phyloP scores from a whole-genome alignment of 2,329 filamentous ascomycete genomes.

The Apiospora pterosperma region DNA sequence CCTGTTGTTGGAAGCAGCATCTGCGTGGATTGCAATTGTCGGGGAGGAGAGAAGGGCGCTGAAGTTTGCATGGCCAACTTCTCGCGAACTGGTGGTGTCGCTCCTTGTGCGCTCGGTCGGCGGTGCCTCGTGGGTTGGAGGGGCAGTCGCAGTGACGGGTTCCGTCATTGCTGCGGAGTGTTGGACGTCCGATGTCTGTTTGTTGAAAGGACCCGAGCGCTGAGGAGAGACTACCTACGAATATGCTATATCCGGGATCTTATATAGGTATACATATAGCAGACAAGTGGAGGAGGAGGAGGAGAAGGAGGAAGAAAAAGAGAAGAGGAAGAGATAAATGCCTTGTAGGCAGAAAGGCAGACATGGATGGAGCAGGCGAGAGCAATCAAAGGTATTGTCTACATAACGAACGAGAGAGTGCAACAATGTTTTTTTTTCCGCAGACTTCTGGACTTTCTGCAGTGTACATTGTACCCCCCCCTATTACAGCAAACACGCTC shows the following conservation, averaged over 20 bases:
- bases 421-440: neutral
- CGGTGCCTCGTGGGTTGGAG: constrained; percentile 8
- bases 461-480: neutral
- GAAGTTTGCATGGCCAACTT: constrained; percentile 8
- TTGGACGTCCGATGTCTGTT: neutral
- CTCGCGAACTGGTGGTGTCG: neutral
- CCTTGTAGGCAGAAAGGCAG: constrained; percentile 12
- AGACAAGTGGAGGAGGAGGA: neutral
- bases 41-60: constrained; percentile 30
- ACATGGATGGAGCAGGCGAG: neutral
- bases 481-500: neutral
- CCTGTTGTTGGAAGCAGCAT: constrained; percentile 23
- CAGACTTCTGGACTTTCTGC: neutral
- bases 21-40: constrained; percentile 33
- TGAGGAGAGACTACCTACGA: no score
- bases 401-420: no score
- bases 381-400: neutral
- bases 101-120: neutral
- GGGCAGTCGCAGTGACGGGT: constrained; percentile 11
- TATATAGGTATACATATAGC: neutral
- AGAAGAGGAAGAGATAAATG: constrained; percentile 5
- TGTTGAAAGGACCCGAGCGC: neutral
- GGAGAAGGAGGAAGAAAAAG: neutral
- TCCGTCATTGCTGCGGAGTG: constrained; percentile 18
- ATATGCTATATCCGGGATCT: no score